phyloP scores from a whole-genome alignment of 2,329 filamentous ascomycete species.

The Cladophialophora exuberans region DNA sequence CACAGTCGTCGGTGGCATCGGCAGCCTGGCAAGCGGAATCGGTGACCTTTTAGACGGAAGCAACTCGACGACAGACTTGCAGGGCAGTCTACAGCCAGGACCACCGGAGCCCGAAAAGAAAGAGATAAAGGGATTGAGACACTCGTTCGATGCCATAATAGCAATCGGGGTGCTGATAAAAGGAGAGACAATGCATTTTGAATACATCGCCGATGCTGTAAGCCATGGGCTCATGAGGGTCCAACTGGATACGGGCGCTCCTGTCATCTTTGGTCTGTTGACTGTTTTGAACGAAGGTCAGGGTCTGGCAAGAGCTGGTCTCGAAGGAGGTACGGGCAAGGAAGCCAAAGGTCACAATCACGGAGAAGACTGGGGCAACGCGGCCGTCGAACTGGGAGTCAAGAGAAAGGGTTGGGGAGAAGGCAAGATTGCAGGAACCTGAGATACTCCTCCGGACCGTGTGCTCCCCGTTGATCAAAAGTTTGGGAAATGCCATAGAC shows the following conservation, averaged over 20 bases:
- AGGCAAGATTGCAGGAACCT: constrained; percentile 58
- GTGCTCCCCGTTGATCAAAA: too few species aligned
- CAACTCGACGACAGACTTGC: constrained; percentile 67
- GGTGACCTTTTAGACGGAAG: constrained; percentile 75
- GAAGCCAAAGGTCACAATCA: constrained; percentile 75
- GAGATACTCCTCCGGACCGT: too few species aligned
- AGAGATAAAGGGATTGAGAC: constrained; percentile 36
- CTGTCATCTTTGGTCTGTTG: constrained; percentile 88
- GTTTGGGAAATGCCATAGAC: background rate
- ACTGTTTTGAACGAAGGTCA: constrained; percentile 89
- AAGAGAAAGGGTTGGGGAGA: constrained; percentile 84
- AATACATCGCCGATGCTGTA: constrained; percentile 93
- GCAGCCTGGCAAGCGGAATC: constrained; percentile 64
- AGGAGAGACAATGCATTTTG: constrained; percentile 98
- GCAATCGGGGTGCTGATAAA: constrained; percentile 97
- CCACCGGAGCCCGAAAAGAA: constrained; percentile 41
- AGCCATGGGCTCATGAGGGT: constrained; percentile 93
- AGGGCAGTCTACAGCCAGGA: constrained; percentile 36
- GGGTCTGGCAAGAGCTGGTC: constrained; percentile 79
- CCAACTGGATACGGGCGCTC: constrained; percentile 84
- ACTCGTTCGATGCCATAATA: constrained; percentile 85
- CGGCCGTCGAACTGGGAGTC: constrained; percentile 89
- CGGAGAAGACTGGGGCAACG: constrained; percentile 92
- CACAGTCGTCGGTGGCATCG: constrained; percentile 31
- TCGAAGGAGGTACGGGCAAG: constrained; percentile 54